Base-by-base conservation (phyloP, 139 green algal species). In the Chlamydomonas incerta region DNA sequence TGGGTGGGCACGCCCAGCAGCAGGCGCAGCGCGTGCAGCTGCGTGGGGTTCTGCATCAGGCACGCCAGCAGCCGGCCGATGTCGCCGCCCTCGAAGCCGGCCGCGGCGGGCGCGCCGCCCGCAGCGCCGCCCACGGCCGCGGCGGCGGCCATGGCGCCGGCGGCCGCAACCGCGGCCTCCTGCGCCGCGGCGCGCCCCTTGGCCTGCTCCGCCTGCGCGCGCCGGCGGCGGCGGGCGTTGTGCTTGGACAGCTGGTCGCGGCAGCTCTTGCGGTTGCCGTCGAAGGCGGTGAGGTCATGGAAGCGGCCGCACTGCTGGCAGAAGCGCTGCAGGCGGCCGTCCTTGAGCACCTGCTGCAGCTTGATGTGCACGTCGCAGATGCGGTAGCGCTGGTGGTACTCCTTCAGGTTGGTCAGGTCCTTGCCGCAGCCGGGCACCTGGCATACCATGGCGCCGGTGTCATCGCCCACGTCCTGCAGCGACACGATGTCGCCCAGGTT, bases 281-380 rank as follows among this genome's bases (percentile, higher is more conserved):
- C 96, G 87, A 99, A 99, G 26, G 96, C 94, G 0, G 81, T 83
- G 35, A 99, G 90, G 35, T 95, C 90, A 70, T 99, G 96, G 87
- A 98, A 98, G 71, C 95, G 92, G 17, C 96, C 95, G 82, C 96
- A 98, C 93, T 98, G 95, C 90, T 98, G 95, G 90, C 95, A 98
- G 92, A 97, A 98, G 70, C 95, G 94, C 90, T 97, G 93, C 69
- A 92, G 87, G 0, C 91, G 74, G n/a, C 91, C 91, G 47, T 95
- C 93, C 82, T 95, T 93, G 72, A 96, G 66, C 33, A 97, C 90
- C 75, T 91, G 83, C 2, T 91, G 91, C 74, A 93, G 88, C 87
- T 92, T 93, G 83, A 95, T 93, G 83, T 97, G 95, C 47, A 92
- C 86, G 55, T 96, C 94, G 72, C 95, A 98, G n/a, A 98, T 94